A percentile compares a stretch with the other conserved stretches of the same genome.
Evolutionary conservation across 192 early-diverging fungal species (phyloP).

Genomic region (Glomus cerebriforme): DNA sequence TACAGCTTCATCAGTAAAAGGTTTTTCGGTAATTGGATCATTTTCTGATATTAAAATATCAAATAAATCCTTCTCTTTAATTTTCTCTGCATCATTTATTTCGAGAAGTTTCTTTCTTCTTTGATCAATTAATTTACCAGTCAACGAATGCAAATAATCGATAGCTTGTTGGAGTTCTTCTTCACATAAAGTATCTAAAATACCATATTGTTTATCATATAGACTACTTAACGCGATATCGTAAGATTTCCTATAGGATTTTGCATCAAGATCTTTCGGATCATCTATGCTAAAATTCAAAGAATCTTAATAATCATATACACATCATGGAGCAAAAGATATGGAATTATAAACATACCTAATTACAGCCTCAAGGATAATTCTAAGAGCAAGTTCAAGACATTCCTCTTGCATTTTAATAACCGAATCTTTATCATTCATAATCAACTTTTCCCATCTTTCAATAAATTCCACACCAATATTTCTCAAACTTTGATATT

Average conservation of each 20-base stretch:
- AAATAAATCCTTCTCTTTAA: not conserved
- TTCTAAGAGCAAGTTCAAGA: not conserved
- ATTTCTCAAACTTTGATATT: not conserved
- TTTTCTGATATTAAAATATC: constrained; percentile 6
- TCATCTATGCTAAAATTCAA: not conserved
- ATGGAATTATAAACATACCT: not conserved
- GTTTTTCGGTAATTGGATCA: not conserved
- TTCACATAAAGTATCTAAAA: not conserved
- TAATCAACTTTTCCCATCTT: not conserved
- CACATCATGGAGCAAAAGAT: no score
- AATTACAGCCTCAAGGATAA: not conserved
- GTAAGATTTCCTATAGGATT: not conserved
- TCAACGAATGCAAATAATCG: not conserved
- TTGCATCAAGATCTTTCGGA: not conserved
- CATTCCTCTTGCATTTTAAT: constrained; percentile 5
- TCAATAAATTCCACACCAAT: not conserved
- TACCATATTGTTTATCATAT: constrained; percentile 23
- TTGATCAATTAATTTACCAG: not conserved
- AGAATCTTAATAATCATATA: no score
- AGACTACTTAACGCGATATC: not conserved
- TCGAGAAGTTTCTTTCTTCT: not conserved
- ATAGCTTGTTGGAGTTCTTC: not conserved
- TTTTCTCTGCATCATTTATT: not conserved
- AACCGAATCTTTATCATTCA: not conserved
- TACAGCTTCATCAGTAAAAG: constrained; percentile 11